A percentile compares a stretch with the other conserved stretches of the same genome.
phyloP scores from a whole-genome alignment of 306 rosid genomes.

The Fagus sylvatica region DNA sequence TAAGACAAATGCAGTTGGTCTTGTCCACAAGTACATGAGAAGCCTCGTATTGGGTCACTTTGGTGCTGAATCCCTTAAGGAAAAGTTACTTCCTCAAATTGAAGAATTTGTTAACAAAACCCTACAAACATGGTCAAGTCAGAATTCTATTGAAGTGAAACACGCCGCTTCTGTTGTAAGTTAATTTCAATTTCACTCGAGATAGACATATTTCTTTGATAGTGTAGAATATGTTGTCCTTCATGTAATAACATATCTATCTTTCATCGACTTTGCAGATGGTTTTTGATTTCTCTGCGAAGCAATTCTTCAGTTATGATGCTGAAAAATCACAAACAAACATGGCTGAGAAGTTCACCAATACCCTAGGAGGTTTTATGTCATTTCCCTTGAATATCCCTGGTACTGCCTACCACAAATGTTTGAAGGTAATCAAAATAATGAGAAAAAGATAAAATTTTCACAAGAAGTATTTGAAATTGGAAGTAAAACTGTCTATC shows the following conservation, averaged over 20 bases:
- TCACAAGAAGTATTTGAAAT: no score
- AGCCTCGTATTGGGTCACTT: conserved; percentile 32
- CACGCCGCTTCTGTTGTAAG: conserved; percentile 31
- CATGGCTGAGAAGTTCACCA: no score
- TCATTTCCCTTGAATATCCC: no score
- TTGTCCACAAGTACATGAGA: conserved; percentile 39
- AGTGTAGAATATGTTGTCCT: no score
- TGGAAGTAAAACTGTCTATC: no score
- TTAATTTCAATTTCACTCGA: not conserved
- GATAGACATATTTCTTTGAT: not conserved
- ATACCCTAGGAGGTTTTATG: no score
- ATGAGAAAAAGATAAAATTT: no score
- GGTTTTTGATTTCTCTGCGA: conserved; percentile 30
- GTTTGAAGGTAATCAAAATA: no score
- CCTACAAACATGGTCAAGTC: conserved; percentile 32
- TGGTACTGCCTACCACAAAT: no score
- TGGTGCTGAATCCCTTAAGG: conserved; percentile 36
- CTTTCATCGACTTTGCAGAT: conserved; percentile 16
- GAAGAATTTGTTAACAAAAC: conserved; percentile 20
- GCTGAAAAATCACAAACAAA: conserved; percentile 21
- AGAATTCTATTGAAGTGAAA: conserved; percentile 40
- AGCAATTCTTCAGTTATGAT: conserved; percentile 31
- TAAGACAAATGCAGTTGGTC: conserved; percentile 7
- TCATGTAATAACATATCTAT: not conserved
- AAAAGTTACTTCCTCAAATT: conserved; percentile 29